Evolutionary conservation across 1,284 basidiomycete species (phyloP), one percentile per base, ranked within the genome.

Genomic region (Cutaneotrichosporon sp.): DNA sequence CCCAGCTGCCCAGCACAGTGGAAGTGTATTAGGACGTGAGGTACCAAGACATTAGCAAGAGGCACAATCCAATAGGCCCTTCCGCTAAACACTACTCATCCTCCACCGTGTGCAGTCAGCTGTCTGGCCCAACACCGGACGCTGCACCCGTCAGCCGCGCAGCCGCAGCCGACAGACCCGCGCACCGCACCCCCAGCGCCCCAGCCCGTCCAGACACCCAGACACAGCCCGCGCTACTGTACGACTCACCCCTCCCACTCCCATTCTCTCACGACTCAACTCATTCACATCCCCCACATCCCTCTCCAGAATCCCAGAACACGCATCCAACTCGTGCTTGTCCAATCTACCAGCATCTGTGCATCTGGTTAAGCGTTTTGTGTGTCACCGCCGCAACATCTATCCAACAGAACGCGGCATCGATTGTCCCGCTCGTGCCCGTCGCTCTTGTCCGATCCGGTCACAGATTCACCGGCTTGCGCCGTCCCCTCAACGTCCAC

Each of bases 371-470:
- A 16, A 4, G 7, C 38, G 38, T n/a, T n/a, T n/a, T 42, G 38
- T 42, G 16, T 42, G 38, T 42, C 38, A 42, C 45, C 47, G 27
- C 16, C 47, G 25, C 14, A n/a, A n/a, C n/a, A n/a, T n/a, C n/a
- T n/a, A n/a, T n/a, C 47, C 18, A n/a, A 7, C 2, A 27, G 25
- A 25, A 27, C 27, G 27, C 47, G 25, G 9, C 6, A 29, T 13
- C 47, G 47, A 50, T 27, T 16, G 16, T n/a, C 47, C 47, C 27
- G 47, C 25, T n/a, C 47, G 47, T 31, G 47, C 13, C 47, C 47
- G 27, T 38, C 52, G 52, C 52, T 54, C 52, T 54, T 54, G 34
- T 53, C 51, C 52, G 52, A 36, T 29, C 52, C 52, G 52, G 52
- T 5, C 51, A 34, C 31, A 25, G 25, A 50, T 50, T 34, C 25